Evolutionary conservation across 1,284 basidiomycete species (phyloP), one percentile per base, ranked within the genome.

Genomic region (Leccinum glutinopallens): DNA sequence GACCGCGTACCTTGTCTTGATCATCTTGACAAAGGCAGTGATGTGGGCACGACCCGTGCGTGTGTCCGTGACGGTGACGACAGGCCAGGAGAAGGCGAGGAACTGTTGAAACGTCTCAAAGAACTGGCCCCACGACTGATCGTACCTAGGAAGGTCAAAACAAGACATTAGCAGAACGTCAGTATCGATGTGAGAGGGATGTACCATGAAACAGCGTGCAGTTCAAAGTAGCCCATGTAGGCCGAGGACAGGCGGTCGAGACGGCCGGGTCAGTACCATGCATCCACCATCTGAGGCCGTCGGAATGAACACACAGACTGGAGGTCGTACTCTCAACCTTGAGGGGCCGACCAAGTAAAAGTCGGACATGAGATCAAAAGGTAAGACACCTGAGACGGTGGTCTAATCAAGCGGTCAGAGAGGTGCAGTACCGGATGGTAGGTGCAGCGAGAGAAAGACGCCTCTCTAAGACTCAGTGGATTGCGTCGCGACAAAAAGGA

Each of bases 91-190:
- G 73, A 94, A 94, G 9, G 86, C 83, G 49, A 95, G 82, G 75
- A 95, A 95, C 51, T 87, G 88, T 65, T 91, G 89, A 75, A 94
- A 94, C 0, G 90, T 86, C 59, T 87, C 84, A 77, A 95, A 94
- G 64, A 91, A 82, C 60, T 89, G 86, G 3, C 90, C 90, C 92
- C 93, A 95, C 54, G 90, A 87, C 63, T 88, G 86, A 67, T 94
- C 89, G 69, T 89, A 90, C 90, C 90, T 91, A 43, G 1, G 62
- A 39, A 7, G 43, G 25, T 39, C 35, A 8, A 64, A 55, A 49
- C 5, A 25, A 63, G 60, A 35, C 29, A 65, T 68, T 33, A 66
- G 62, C 63, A 41, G 63, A 63, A 46, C 19, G 33, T 37, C 15
- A 33, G 10, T 32, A 7, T 19, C 13, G n/a, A 33, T 22, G 35